phyloP scores from a whole-genome alignment of 2,329 filamentous ascomycete genomes.

The Aspergillus sp. region DNA sequence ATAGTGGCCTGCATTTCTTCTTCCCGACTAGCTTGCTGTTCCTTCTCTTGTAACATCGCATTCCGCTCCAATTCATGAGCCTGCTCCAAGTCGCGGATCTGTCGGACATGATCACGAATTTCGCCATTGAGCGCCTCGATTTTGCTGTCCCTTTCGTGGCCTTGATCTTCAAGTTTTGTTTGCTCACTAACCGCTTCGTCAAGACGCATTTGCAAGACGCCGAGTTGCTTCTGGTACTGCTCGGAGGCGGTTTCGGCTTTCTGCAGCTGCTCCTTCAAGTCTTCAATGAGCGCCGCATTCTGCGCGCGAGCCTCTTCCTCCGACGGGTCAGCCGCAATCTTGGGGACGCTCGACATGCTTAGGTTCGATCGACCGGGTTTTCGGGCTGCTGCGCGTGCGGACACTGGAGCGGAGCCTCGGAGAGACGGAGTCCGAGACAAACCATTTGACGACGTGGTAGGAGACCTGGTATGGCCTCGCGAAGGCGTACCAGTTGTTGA shows the following conservation, averaged over 20 bases:
- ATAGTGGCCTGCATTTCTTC: conserved; percentile 91
- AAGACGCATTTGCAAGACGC: conserved; percentile 81
- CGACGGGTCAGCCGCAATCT: conserved; percentile 53
- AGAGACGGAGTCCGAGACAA: conserved; percentile 68
- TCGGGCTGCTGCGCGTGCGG: conserved; percentile 72
- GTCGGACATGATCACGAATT: conserved; percentile 79
- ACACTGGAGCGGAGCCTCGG: conserved; percentile 62
- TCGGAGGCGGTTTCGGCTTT: conserved; percentile 79
- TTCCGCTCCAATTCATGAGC: conserved; percentile 91
- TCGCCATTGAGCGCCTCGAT: conserved; percentile 81
- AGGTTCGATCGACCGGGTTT: conserved; percentile 56
- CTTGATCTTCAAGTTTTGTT: conserved; percentile 80
- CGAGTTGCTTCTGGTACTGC: conserved; percentile 80
- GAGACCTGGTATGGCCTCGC: conserved; percentile 52
- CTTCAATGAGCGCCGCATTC: conserved; percentile 76
- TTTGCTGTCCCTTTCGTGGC: conserved; percentile 84
- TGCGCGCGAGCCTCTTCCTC: conserved; percentile 80
- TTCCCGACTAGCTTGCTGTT: conserved; percentile 80
- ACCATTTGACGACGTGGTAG: conserved; percentile 53
- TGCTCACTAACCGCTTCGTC: conserved; percentile 86
- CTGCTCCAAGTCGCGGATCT: conserved; percentile 87
- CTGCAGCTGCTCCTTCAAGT: conserved; percentile 79
- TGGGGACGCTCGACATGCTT: conserved; percentile 50
- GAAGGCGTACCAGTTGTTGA: conserved; percentile 40
- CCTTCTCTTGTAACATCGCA: conserved; percentile 87